Conservation (phyloP, 495 filamentous ascomycete genomes). For the Penicillium nucicola region DNA sequence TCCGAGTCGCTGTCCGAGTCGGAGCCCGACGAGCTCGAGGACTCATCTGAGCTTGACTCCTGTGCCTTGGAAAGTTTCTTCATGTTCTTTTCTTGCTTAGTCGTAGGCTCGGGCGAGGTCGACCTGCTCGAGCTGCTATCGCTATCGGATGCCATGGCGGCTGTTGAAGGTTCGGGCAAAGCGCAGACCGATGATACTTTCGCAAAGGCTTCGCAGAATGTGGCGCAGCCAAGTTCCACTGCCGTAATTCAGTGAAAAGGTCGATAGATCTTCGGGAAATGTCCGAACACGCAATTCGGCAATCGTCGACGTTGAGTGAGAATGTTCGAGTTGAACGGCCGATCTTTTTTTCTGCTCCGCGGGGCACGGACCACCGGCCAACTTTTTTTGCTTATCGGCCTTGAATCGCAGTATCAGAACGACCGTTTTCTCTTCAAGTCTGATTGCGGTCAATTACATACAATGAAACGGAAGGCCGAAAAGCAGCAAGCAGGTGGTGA, state of each 20-base stretch:
- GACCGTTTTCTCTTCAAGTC: not conserved
- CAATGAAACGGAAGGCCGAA: conserved; percentile 46
- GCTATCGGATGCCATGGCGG: conserved; percentile 33
- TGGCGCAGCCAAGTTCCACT: not conserved
- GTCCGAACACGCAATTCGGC: not conserved
- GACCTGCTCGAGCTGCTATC: conserved; percentile 33
- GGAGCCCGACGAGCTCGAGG: conserved; percentile 26
- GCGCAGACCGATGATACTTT: not conserved
- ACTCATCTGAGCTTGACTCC: conserved; percentile 20
- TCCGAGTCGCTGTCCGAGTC: conserved; percentile 27
- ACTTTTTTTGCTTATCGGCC: conserved; percentile 35
- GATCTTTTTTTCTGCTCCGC: conserved; percentile 46
- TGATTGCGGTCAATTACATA: not conserved
- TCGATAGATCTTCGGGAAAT: not conserved
- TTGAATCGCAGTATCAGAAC: conserved; percentile 20
- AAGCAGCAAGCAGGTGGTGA: conserved; percentile 39
- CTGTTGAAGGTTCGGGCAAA: conserved; percentile 2
- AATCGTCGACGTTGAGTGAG: conserved; percentile 10
- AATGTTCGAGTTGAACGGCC: conserved; percentile 17
- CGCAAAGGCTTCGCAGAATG: not conserved
- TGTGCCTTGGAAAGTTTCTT: conserved; percentile 29
- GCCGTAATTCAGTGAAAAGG: not conserved
- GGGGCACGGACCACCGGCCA: conserved; percentile 43
- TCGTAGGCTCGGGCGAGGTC: conserved; percentile 26
- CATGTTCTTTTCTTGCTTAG: conserved; percentile 22